Percentiles rank a stretch among this genome's conserved stretches.
These are phyloP conservation scores for Suillus alpinus DNA, from an alignment of 768 basidiomycete species.

Conservation along the genomic window DNA sequence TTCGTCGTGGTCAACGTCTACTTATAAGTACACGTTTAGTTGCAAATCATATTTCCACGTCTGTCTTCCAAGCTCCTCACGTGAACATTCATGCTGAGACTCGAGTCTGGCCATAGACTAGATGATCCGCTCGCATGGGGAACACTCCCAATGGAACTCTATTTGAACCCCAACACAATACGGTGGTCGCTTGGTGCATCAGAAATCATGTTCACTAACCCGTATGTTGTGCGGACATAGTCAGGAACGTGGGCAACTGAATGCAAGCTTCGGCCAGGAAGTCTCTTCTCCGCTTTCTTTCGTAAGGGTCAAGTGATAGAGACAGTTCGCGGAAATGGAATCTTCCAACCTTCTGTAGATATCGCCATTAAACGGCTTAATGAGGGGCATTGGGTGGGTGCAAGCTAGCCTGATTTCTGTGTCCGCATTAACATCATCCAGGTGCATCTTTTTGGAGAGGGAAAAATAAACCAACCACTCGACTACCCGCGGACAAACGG, in stretches of 20 bases:
- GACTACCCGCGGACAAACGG: constrained; percentile 44
- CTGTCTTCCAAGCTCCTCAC: constrained; percentile 24
- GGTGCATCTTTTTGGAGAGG: constrained; percentile 92
- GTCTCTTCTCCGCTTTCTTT: constrained; percentile 83
- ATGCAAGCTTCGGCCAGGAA: constrained; percentile 37
- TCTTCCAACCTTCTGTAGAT: constrained; percentile 86
- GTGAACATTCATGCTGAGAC: constrained; percentile 4
- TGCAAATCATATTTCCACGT: constrained; percentile 94
- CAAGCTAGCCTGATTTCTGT: neutral
- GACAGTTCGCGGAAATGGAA: constrained; percentile 86
- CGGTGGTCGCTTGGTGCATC: constrained; percentile 92
- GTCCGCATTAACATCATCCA: constrained; percentile 26
- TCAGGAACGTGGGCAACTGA: constrained; percentile 12
- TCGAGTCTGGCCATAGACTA: constrained; percentile 42
- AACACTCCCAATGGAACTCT: constrained; percentile 63
- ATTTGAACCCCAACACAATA: constrained; percentile 55
- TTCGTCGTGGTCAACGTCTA: constrained; percentile 2
- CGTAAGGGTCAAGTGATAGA: constrained; percentile 87
- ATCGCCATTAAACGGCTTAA: constrained; percentile 78
- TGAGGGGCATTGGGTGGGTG: constrained; percentile 79
- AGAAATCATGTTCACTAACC: constrained; percentile 93
- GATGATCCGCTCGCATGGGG: constrained; percentile 92
- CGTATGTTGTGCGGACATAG: constrained; percentile 46
- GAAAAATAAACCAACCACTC: constrained; percentile 78
- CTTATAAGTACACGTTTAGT: constrained; percentile 43